phyloP scores from a whole-genome alignment of 1,284 basidiomycete species.

The Tylopilus microsporus region DNA sequence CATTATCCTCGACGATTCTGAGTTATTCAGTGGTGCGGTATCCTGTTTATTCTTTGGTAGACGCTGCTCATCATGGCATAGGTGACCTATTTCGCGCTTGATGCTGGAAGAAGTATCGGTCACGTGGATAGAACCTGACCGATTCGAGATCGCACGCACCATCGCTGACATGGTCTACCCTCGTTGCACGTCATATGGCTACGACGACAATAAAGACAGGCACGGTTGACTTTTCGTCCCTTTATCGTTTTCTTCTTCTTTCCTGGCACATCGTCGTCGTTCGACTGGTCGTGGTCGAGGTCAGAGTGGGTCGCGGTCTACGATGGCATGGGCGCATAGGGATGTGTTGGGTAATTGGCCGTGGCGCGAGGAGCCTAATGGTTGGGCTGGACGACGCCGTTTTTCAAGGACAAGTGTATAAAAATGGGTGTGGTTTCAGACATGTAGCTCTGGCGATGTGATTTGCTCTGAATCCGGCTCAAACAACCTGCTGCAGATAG shows the following conservation, averaged over 20 bases:
- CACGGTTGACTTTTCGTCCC: conserved; percentile 81
- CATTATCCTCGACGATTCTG: conserved; percentile 17
- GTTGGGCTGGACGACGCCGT: conserved; percentile 7
- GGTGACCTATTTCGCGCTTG: conserved; percentile 86
- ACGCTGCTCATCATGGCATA: conserved; percentile 83
- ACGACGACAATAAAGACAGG: conserved; percentile 88
- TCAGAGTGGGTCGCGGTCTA: conserved; percentile 17
- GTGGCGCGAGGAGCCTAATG: conserved; percentile 15
- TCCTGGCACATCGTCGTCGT: conserved; percentile 27
- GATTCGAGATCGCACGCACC: conserved; percentile 51
- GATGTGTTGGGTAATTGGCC: conserved; percentile 30
- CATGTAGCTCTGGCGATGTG: conserved; percentile 16
- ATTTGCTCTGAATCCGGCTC: conserved; percentile 15
- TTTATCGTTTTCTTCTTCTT: conserved; percentile 63
- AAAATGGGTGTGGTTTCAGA: conserved; percentile 27
- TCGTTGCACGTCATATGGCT: conserved; percentile 95
- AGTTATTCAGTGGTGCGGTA: conserved; percentile 29
- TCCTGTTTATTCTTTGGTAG: conserved; percentile 44
- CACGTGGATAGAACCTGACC: background rate
- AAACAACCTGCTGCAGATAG: conserved; percentile 10
- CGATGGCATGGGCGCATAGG: conserved; percentile 25
- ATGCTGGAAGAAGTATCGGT: conserved; percentile 50
- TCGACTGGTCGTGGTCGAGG: conserved; percentile 25
- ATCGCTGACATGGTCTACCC: conserved; percentile 82
- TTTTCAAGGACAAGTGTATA: conserved; percentile 17